phyloP scores from a whole-genome alignment of 352 stramenopile genomes.

The Pythium rhizo-oryzae region DNA sequence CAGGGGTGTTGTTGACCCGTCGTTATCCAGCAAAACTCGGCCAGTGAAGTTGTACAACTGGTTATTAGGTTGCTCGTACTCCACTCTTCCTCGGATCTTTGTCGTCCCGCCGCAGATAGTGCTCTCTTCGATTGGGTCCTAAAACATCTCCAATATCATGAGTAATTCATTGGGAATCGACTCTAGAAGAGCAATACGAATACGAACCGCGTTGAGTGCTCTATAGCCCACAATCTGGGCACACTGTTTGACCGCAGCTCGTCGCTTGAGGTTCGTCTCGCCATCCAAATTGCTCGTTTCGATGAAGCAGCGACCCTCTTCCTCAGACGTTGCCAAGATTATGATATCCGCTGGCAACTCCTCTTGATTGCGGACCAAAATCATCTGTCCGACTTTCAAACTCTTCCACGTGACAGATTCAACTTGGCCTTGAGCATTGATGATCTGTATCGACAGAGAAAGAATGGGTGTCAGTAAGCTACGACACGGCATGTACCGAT shows the following conservation, averaged over 20 bases:
- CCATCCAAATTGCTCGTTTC: slow-evolving; percentile 89
- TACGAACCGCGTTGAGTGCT: slow-evolving; percentile 19
- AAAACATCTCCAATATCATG: not conserved
- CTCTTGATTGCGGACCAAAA: slow-evolving; percentile 81
- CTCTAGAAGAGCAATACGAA: not conserved
- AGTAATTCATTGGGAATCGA: not conserved
- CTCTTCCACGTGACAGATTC: slow-evolving; percentile 67
- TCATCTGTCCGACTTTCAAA: slow-evolving; percentile 75
- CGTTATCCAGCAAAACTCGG: slow-evolving; percentile 42
- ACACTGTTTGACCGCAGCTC: slow-evolving; percentile 50
- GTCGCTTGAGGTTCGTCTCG: slow-evolving; percentile 89
- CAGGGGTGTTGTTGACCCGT: slow-evolving; percentile 31
- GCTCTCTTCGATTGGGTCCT: slow-evolving; percentile 35
- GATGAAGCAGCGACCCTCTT: slow-evolving; percentile 79
- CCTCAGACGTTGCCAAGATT: slow-evolving; percentile 74
- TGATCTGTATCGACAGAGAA: slow-evolving; percentile 32
- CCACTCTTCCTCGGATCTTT: slow-evolving; percentile 42
- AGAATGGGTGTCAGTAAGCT: too few species aligned
- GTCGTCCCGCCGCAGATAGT: slow-evolving; percentile 34
- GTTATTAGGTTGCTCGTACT: slow-evolving; percentile 85
- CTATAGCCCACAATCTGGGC: slow-evolving; percentile 37
- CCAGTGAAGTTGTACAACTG: slow-evolving; percentile 79
- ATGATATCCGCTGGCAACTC: slow-evolving; percentile 90
- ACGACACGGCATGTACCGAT: not conserved
- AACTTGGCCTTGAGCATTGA: slow-evolving; percentile 44